Evolutionary conservation across 495 filamentous ascomycete species (phyloP).

Genomic region (Amphirosellinia nigrospora): DNA sequence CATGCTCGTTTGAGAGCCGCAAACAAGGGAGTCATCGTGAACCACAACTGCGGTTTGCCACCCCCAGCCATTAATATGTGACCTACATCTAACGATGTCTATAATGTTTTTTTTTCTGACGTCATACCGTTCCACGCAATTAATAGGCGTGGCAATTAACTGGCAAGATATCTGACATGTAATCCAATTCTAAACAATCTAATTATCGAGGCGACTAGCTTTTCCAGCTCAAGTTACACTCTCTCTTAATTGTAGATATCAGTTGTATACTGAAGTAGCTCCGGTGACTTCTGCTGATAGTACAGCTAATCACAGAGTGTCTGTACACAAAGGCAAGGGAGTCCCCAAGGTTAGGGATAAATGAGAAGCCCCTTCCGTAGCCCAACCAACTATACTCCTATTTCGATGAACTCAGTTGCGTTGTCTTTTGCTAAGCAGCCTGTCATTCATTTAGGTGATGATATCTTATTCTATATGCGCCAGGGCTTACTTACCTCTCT

Average conservation of each 20-base stretch:
- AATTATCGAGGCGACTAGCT: neutral
- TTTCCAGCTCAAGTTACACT: neutral
- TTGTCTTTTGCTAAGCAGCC: neutral
- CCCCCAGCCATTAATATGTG: neutral
- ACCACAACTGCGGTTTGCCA: neutral
- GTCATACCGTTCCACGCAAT: neutral
- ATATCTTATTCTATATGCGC: neutral
- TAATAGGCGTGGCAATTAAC: neutral
- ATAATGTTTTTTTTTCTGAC: neutral
- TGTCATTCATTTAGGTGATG: neutral
- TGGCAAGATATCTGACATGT: neutral
- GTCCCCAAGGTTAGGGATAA: too few species aligned
- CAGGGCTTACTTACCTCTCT: neutral
- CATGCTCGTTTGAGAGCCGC: neutral
- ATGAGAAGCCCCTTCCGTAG: too few species aligned
- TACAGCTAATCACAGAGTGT: neutral
- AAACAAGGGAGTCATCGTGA: neutral
- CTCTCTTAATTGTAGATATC: neutral
- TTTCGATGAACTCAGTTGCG: neutral
- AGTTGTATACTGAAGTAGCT: neutral
- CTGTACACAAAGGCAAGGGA: neutral
- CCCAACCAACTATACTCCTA: neutral
- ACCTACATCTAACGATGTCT: neutral
- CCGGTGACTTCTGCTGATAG: neutral
- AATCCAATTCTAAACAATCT: neutral